A percentile compares a stretch with the other conserved stretches of the same genome.
These are phyloP conservation scores for Boechera retrofracta DNA, from an alignment of 345 rosid species.

Conservation along the genomic window DNA sequence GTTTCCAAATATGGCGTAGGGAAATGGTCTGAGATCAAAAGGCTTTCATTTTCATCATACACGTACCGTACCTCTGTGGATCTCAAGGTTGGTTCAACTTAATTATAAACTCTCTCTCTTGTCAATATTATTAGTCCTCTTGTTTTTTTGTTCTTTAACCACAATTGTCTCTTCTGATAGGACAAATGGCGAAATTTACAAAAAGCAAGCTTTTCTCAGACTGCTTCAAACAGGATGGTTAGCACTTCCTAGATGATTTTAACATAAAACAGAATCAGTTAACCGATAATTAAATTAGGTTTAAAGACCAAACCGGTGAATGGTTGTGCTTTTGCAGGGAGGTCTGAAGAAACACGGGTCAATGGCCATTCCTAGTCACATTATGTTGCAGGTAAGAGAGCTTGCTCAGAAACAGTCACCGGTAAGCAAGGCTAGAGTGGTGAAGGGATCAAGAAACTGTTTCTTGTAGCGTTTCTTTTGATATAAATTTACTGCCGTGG, in stretches of 20 bases:
- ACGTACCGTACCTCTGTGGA: constrained; percentile 86
- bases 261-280: neutral
- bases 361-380: constrained; percentile 65
- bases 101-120: neutral
- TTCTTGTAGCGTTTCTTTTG: constrained; percentile 53
- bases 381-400: constrained; percentile 76
- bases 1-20: constrained; percentile 90
- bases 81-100: constrained; percentile 70
- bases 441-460: constrained; percentile 53
- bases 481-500: constrained; percentile 1
- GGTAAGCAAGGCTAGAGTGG: constrained; percentile 49
- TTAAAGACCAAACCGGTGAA: constrained; percentile 1
- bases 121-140: neutral
- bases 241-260: constrained; percentile 18
- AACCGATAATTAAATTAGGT: neutral
- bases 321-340: constrained; percentile 50
- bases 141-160: neutral
- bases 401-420: constrained; percentile 72
- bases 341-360: constrained; percentile 66
- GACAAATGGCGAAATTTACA: constrained; percentile 97
- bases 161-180: constrained; percentile 45
- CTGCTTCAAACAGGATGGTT: constrained; percentile 70
- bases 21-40: constrained; percentile 93
- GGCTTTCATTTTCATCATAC: constrained; percentile 74
- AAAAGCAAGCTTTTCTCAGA: constrained; percentile 76